Conservation (phyloP, 768 basidiomycete species). For the Suillus paluster region DNA sequence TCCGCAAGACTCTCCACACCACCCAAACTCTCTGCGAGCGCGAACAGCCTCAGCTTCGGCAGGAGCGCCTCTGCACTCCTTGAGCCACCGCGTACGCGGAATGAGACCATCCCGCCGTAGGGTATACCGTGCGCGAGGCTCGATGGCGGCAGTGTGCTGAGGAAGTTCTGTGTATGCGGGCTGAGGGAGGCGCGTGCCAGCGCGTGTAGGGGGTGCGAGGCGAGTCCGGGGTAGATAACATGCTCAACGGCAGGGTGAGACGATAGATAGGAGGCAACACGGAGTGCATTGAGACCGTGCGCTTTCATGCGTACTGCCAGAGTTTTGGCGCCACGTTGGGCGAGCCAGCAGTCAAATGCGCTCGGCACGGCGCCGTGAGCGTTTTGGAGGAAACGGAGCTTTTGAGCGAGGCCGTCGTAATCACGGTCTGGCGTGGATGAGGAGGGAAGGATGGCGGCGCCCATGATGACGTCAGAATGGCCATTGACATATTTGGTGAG, state of each 20-base stretch:
- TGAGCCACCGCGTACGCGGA: slow-evolving; percentile 58
- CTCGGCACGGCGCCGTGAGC: slow-evolving; percentile 85
- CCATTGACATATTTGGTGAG: slow-evolving; percentile 94
- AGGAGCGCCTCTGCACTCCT: slow-evolving; percentile 70
- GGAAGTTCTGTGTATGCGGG: slow-evolving; percentile 70
- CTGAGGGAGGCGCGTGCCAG: slow-evolving; percentile 67
- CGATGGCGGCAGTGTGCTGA: slow-evolving; percentile 44
- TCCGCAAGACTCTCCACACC: slow-evolving; percentile 94
- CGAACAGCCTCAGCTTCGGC: slow-evolving; percentile 65
- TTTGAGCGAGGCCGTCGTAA: slow-evolving; percentile 50
- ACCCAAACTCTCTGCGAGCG: slow-evolving; percentile 87
- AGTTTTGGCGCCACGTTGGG: slow-evolving; percentile 90
- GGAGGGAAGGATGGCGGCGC: slow-evolving; percentile 73
- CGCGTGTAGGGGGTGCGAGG: slow-evolving; percentile 64
- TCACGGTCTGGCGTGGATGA: slow-evolving; percentile 22
- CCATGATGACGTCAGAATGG: slow-evolving; percentile 93
- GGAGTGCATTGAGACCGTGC: slow-evolving; percentile 84
- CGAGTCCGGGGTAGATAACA: slow-evolving; percentile 87
- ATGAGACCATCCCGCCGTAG: slow-evolving; percentile 88
- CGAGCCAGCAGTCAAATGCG: slow-evolving; percentile 88
- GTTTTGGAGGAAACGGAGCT: slow-evolving; percentile 88
- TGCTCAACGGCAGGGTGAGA: slow-evolving; percentile 64
- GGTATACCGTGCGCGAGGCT: slow-evolving; percentile 43
- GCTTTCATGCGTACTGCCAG: slow-evolving; percentile 86
- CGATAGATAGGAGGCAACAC: slow-evolving; percentile 67